Conservation (phyloP, 805 yeast genomes). For the Zygosaccharomyces lentus region DNA sequence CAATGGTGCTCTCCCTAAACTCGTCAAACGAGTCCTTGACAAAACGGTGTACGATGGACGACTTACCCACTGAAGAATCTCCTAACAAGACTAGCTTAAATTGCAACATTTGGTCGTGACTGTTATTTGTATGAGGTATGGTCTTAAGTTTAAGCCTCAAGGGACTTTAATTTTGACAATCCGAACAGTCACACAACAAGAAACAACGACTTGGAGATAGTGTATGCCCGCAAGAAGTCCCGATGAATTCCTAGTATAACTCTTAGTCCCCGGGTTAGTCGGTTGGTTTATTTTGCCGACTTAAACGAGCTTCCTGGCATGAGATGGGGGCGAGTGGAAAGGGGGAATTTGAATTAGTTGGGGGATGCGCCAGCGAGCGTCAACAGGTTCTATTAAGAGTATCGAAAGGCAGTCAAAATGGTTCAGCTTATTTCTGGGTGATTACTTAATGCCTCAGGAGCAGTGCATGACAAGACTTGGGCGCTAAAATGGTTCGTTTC, state of each 20-base stretch:
- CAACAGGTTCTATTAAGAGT: not conserved
- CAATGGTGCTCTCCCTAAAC: slow-evolving; percentile 85
- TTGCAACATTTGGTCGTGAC: slow-evolving; percentile 37
- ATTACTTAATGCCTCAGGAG: not conserved
- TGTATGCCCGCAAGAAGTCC: not conserved
- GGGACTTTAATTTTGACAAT: slow-evolving; percentile 1
- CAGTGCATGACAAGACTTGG: not conserved
- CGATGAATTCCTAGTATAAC: not conserved
- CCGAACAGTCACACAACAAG: not conserved
- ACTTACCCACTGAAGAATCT: slow-evolving; percentile 81
- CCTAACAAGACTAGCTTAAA: slow-evolving; percentile 72
- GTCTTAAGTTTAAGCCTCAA: slow-evolving; percentile 1
- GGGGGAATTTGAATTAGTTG: not conserved
- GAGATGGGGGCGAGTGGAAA: not conserved
- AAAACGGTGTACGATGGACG: slow-evolving; percentile 77
- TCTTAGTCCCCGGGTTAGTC: not conserved
- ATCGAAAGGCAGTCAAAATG: not conserved
- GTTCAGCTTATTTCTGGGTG: no score
- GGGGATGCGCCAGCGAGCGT: not conserved
- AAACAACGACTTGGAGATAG: not conserved
- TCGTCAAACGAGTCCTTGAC: slow-evolving; percentile 70
- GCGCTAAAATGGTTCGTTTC: not conserved
- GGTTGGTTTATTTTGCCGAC: not conserved
- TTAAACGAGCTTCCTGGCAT: not conserved
- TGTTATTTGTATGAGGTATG: not conserved